A percentile compares a stretch with the other conserved stretches of the same genome.
Evolutionary conservation across 768 basidiomycete genomes (phyloP).

Genomic region (Naganishia randhawae): DNA sequence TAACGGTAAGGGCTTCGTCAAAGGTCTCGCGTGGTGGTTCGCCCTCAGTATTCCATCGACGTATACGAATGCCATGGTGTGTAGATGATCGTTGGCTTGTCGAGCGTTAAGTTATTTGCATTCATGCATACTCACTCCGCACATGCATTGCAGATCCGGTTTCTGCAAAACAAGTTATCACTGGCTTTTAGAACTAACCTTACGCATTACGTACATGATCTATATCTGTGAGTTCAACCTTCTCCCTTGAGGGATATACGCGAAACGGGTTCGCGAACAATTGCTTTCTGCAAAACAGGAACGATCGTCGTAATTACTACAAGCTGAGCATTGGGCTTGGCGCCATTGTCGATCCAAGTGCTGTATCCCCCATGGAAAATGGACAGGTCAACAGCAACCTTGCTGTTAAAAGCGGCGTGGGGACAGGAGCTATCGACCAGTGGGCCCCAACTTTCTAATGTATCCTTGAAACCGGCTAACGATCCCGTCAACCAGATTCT

Average conservation of each 20-base stretch:
- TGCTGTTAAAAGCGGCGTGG: slow-evolving; percentile 36
- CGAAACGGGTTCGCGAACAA: slow-evolving; percentile 53
- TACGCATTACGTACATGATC: slow-evolving; percentile 83
- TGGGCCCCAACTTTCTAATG: slow-evolving; percentile 31
- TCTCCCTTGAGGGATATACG: slow-evolving; percentile 65
- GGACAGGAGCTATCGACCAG: slow-evolving; percentile 72
- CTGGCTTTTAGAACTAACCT: slow-evolving; percentile 77
- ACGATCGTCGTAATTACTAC: slow-evolving; percentile 52
- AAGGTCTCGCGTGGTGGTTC: slow-evolving; percentile 83
- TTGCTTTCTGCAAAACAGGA: slow-evolving; percentile 39
- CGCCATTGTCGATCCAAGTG: slow-evolving; percentile 29
- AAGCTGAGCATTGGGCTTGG: slow-evolving; percentile 48
- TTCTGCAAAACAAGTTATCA: slow-evolving; percentile 80
- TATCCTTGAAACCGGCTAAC: not conserved
- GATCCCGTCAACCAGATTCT: slow-evolving; percentile 55
- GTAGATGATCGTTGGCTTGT: too few relatives aligned
- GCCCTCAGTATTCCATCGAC: slow-evolving; percentile 84
- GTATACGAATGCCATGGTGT: slow-evolving; percentile 95
- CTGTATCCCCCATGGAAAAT: not conserved
- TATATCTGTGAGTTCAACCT: slow-evolving; percentile 78
- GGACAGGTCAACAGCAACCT: slow-evolving; percentile 20
- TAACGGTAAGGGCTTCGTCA: slow-evolving; percentile 74
- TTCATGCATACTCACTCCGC: not conserved
- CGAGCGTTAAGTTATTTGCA: slow-evolving; percentile 25
- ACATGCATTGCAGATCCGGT: slow-evolving; percentile 63